A percentile compares a stretch with the other conserved stretches of the same genome.
phyloP scores from a whole-genome alignment of 2,329 filamentous ascomycete genomes.

The Madurella mycetomatis region DNA sequence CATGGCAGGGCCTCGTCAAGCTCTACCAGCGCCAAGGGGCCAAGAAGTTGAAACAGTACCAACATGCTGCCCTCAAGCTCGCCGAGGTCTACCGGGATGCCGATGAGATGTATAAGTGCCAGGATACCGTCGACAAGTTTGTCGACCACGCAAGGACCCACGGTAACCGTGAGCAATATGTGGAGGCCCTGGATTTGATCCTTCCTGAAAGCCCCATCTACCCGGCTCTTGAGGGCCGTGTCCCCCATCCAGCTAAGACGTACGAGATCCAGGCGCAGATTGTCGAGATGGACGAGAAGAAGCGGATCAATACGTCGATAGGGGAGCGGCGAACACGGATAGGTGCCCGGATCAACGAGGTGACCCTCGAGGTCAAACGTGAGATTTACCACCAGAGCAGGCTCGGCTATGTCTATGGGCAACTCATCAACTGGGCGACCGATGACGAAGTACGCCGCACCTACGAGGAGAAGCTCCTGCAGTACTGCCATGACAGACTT shows the following conservation, averaged over 20 bases:
- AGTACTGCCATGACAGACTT: slow-evolving; percentile 74
- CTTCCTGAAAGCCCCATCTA: slow-evolving; percentile 81
- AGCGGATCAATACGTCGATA: slow-evolving; percentile 84
- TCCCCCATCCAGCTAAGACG: slow-evolving; percentile 73
- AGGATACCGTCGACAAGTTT: slow-evolving; percentile 74
- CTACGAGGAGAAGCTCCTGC: slow-evolving; percentile 86
- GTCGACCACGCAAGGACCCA: slow-evolving; percentile 67
- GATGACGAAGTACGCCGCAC: slow-evolving; percentile 79
- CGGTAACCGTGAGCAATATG: slow-evolving; percentile 69
- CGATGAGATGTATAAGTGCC: slow-evolving; percentile 60
- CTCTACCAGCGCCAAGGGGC: slow-evolving; percentile 75
- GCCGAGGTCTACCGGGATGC: slow-evolving; percentile 68
- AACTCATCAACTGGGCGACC: slow-evolving; percentile 83
- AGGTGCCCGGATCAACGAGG: slow-evolving; percentile 76
- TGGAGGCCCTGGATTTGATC: slow-evolving; percentile 68
- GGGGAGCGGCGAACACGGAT: slow-evolving; percentile 83
- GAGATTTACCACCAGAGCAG: slow-evolving; percentile 74
- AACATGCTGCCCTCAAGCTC: slow-evolving; percentile 65
- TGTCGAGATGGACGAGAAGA: slow-evolving; percentile 79
- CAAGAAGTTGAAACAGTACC: slow-evolving; percentile 68
- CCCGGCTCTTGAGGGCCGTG: slow-evolving; percentile 72
- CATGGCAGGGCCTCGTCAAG: slow-evolving; percentile 85
- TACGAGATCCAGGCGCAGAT: slow-evolving; percentile 81
- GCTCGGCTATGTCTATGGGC: slow-evolving; percentile 74
- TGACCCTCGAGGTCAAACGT: slow-evolving; percentile 79